Evolutionary conservation across 352 stramenopile species (phyloP).

Genomic region (Elongisporangium anandrum): DNA sequence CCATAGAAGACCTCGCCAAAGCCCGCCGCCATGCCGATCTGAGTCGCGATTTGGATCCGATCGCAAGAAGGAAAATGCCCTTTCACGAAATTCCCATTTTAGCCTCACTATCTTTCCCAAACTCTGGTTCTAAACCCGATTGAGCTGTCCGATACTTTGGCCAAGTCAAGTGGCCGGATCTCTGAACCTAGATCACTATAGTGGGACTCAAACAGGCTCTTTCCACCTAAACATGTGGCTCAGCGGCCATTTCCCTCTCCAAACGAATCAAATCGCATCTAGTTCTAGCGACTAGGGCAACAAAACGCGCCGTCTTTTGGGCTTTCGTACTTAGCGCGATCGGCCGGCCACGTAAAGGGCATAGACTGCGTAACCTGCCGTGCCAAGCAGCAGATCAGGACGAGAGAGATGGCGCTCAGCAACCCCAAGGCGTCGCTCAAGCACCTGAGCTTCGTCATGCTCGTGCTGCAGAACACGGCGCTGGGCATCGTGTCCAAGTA

Average conservation of each 20-base stretch:
- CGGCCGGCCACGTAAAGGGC: not conserved
- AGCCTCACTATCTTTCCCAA: not conserved
- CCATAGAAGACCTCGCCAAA: slow-evolving; percentile 45
- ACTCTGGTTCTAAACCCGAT: too few species aligned
- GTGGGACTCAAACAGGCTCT: not conserved
- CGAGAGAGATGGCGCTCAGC: too few species aligned
- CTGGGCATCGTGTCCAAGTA: slow-evolving; percentile 88
- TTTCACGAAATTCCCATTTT: not conserved
- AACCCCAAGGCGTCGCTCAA: slow-evolving; percentile 29
- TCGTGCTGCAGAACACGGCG: slow-evolving; percentile 84
- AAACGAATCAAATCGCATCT: not conserved
- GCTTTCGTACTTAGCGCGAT: not conserved
- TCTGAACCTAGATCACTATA: not conserved
- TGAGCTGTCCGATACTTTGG: not conserved
- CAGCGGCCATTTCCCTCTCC: not conserved
- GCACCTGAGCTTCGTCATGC: slow-evolving; percentile 81
- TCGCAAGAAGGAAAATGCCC: not conserved
- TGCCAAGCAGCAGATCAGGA: not conserved
- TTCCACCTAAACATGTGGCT: not conserved
- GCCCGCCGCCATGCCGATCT: slow-evolving; percentile 44
- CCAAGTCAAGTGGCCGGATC: not conserved
- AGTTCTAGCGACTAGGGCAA: not conserved
- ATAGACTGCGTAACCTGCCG: not conserved
- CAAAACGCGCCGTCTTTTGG: not conserved
- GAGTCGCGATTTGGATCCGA: slow-evolving; percentile 9